Base-by-base conservation (phyloP, 2,329 filamentous ascomycete genomes). In the Herpotrichia juniperi region DNA sequence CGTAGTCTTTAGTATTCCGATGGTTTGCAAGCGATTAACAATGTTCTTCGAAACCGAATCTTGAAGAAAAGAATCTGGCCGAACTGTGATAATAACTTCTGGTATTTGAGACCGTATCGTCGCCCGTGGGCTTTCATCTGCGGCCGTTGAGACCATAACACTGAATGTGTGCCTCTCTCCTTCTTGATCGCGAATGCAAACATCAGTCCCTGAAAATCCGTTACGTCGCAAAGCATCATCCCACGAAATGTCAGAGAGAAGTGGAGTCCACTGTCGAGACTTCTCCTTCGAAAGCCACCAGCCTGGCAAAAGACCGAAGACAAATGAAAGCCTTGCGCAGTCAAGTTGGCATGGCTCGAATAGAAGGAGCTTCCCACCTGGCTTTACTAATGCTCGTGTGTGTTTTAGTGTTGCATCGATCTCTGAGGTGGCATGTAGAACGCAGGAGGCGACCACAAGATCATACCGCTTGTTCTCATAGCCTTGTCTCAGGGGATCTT, bases 181-280 rank as follows among this genome's bases (percentile, higher is more conserved):
- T 19, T 42, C 35, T 34, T 26, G 9, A 16, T 47, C 48, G 22
- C 46, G 34, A 12, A 58, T 8, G 11, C 47, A 4, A 35, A 50
- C 30, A 17, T 73, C 64, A 4, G 61, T 22, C 2, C 64, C 63
- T 4, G 54, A 52, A 42, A 76, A 76, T 1, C 73, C 74, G 4
- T 64, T 62, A 0, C 64, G 51, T 4, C 51, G 50, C 30, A 78
- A 60, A 2, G 70, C 34, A 2, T 50, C 48, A 40, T 72, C 59
- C 76, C 76, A 78, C 31, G 66, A 53, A 2, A 48, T 49, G 8
- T 66, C 57, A 2, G 68, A 66, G 1, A 74, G 42, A n/a, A 58
- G 60, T 1, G 75, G 74, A 2, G 63, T 66, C 6, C 56, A 48
- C 2, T 48, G 58, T 16, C 67, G 57, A 12, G 69, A 72, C 28